A percentile compares a stretch with the other conserved stretches of the same genome.
These are phyloP conservation scores for Globisporangium barbulae DNA, from an alignment of 352 stramenopile species.

Conservation along the genomic window DNA sequence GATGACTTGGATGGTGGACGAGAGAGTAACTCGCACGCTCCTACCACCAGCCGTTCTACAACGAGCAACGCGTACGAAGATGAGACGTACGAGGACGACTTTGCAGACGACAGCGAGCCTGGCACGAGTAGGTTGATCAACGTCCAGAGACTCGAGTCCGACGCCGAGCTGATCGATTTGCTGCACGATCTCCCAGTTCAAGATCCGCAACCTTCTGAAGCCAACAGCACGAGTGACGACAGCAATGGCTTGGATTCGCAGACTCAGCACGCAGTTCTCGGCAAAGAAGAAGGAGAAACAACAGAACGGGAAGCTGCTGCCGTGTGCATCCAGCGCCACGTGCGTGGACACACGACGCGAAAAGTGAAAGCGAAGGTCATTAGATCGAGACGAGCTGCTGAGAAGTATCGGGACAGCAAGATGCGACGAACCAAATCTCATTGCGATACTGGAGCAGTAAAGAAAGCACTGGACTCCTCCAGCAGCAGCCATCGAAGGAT, in stretches of 20 bases:
- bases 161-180: constrained; percentile 45
- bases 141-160: constrained; percentile 21
- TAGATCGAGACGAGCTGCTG: not conserved
- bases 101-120: constrained; percentile 23
- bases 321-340: constrained; percentile 28
- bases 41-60: not conserved
- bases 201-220: not conserved
- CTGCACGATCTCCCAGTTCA: constrained; percentile 21
- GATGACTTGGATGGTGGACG: not conserved
- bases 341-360: constrained; percentile 11
- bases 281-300: not conserved
- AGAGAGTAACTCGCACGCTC: not conserved
- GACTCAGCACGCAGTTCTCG: not conserved
- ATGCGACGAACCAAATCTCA: not conserved
- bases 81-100: constrained; percentile 42
- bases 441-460: not conserved
- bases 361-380: constrained; percentile 4
- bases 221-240: not conserved
- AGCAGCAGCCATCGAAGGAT: not conserved
- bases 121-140: constrained; percentile 8
- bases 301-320: constrained; percentile 14
- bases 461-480: not conserved
- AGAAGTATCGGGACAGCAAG: not conserved
- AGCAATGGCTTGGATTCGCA: not conserved
- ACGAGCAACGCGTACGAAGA: constrained; percentile 11